Evolutionary conservation across 352 stramenopile species (phyloP).

Genomic region (Pythium dissotocum): DNA sequence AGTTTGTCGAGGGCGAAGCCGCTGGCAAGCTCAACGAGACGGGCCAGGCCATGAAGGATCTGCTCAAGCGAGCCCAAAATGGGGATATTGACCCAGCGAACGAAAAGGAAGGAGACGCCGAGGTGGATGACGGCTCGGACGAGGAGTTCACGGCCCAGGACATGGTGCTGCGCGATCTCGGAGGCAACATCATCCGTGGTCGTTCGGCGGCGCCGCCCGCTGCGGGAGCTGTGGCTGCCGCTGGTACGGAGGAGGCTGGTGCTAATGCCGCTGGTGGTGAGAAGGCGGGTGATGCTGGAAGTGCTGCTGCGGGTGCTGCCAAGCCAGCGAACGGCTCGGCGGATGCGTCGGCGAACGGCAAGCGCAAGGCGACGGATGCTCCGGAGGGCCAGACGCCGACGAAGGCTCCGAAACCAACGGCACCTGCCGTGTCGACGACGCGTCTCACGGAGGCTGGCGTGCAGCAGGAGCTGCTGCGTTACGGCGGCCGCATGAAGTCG

Average conservation of each 20-base stretch:
- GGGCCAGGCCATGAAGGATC: constrained; percentile 80
- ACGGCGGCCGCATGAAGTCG: constrained; percentile 80
- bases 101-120: constrained; percentile 37
- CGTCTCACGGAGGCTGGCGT: constrained; percentile 81
- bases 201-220: constrained; percentile 41
- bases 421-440: constrained; percentile 38
- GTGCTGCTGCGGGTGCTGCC: constrained; percentile 15
- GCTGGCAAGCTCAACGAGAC: constrained; percentile 80
- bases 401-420: constrained; percentile 40
- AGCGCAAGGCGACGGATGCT: constrained; percentile 50
- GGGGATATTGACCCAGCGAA: constrained; percentile 65
- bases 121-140: constrained; percentile 58
- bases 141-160: constrained; percentile 77
- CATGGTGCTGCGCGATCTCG: constrained; percentile 80
- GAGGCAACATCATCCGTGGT: constrained; percentile 79
- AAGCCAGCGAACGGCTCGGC: constrained; percentile 22
- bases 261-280: constrained; percentile 28
- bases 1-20: constrained; percentile 70
- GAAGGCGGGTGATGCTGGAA: constrained; percentile 13
- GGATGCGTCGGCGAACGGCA: constrained; percentile 34
- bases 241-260: constrained; percentile 7
- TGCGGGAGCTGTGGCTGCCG: constrained; percentile 17
- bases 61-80: constrained; percentile 77
- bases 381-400: constrained; percentile 43
- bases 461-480: constrained; percentile 82